Percentiles rank a stretch among this genome's conserved stretches.
Evolutionary conservation across 2,329 filamentous ascomycete species (phyloP).

Genomic region (Penicillium brasilianum): DNA sequence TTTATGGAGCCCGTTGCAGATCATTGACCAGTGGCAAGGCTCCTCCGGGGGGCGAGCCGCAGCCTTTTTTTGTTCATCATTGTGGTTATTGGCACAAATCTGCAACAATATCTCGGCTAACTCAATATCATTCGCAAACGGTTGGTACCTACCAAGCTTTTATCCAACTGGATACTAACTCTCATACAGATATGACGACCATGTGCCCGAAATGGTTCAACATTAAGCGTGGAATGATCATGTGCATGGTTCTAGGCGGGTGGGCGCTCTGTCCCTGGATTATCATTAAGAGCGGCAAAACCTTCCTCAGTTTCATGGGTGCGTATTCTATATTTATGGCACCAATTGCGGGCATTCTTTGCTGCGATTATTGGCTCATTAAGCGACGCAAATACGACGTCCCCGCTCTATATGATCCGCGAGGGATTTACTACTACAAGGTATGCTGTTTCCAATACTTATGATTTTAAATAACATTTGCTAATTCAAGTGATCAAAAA

Average conservation of each 20-base stretch:
- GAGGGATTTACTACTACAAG: conserved; percentile 48
- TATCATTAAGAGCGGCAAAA: conserved; percentile 10
- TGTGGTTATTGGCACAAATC: conserved; percentile 53
- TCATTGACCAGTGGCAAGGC: conserved; percentile 34
- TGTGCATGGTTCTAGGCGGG: conserved; percentile 47
- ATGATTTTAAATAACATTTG: not conserved
- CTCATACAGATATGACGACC: not conserved
- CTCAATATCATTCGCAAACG: conserved; percentile 54
- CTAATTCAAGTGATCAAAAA: not conserved
- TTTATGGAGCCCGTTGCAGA: conserved; percentile 39
- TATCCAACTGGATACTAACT: not conserved
- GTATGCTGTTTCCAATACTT: not conserved
- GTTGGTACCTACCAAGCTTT: not conserved
- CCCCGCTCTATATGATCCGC: conserved; percentile 50
- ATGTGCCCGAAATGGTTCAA: conserved; percentile 56
- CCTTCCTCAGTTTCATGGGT: conserved; percentile 31
- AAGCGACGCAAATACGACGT: conserved; percentile 48
- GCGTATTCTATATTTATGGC: conserved; percentile 43
- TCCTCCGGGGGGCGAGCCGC: conserved; percentile 33
- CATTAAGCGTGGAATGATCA: conserved; percentile 54
- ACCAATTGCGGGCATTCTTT: conserved; percentile 51
- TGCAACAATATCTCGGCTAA: conserved; percentile 62
- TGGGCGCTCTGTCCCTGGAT: conserved; percentile 42
- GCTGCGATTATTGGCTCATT: conserved; percentile 51
- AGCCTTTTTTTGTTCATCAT: conserved; percentile 35